Evolutionary conservation across 345 rosid species (phyloP), one percentile per base, ranked within the genome.

Genomic region (Orychophragmus violaceus): DNA sequence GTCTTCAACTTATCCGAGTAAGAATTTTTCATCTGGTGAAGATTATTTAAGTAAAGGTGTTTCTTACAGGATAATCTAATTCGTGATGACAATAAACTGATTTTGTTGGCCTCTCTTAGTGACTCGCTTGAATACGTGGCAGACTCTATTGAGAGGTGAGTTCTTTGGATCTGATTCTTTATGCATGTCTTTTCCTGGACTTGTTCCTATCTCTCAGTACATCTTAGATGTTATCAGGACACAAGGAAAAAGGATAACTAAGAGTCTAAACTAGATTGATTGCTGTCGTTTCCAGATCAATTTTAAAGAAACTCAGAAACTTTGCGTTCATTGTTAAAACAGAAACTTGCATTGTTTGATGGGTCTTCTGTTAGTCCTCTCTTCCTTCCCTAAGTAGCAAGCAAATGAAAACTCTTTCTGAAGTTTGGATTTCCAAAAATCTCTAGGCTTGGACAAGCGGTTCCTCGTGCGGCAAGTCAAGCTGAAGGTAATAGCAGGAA

Each of bases 61-160:
- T 44, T 29, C 76, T 33, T 74, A 69, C 95, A 91, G 99, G 99
- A 95, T 53, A 87, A 87, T 84, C 81, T 91, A 65, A 95, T 95
- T 62, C 96, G 84, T 67, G 97, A 95, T 77, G 96, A 89, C 74
- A 85, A 82, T 84, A 94, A 90, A 76, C 84, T 94, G 66, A 80
- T 94, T 75, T 82, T 94, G 87, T 77, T 95, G 58, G 97, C 99
- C 58, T 95, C 97, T 44, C 87, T 94, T 46, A 85, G 97, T 77
- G 96, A 95, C 85, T 95, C 99, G 13, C 84, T 89, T 75, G 97
- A 95, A 76, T 95, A 84, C 71, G 87, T 89, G 67, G 99, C 97
- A n/a, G 95, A 87, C 62, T 95, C 99, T 55, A 91, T 95, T 68
- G 91, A 91, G 81, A 89, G 97, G 99, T 82, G 80, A 83, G 86